phyloP scores from a whole-genome alignment of 129 eudicot genomes.

The Escallonia rubra region DNA sequence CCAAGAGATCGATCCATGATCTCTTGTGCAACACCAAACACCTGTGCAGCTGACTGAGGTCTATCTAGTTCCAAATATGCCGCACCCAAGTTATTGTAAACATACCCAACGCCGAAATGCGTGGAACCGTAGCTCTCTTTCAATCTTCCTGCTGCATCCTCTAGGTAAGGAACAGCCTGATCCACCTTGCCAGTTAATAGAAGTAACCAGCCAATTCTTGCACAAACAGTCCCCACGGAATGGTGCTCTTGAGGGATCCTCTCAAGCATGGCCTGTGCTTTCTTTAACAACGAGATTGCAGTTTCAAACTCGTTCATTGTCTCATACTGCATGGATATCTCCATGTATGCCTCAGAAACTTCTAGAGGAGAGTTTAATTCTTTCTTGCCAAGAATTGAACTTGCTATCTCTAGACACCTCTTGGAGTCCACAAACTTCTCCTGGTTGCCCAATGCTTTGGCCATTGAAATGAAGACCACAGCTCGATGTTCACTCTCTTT shows the following conservation, averaged over 20 bases:
- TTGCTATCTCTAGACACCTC: conserved; percentile 71
- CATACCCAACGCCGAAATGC: conserved; percentile 87
- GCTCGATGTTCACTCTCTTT: conserved; percentile 84
- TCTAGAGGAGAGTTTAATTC: conserved; percentile 40
- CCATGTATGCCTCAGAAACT: conserved; percentile 76
- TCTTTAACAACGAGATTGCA: conserved; percentile 74
- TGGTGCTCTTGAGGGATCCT: conserved; percentile 78
- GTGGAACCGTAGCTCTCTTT: conserved; percentile 83
- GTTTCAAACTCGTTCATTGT: conserved; percentile 71
- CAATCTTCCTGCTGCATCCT: conserved; percentile 80
- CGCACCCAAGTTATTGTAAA: conserved; percentile 81
- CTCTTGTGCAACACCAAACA: conserved; percentile 83
- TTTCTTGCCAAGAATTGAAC: conserved; percentile 57
- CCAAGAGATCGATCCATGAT: conserved; percentile 88
- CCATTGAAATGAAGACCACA: conserved; percentile 70
- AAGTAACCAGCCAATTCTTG: conserved; percentile 90
- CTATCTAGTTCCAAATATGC: conserved; percentile 84
- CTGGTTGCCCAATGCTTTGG: conserved; percentile 69
- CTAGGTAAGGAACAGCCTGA: conserved; percentile 72
- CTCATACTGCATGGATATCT: conserved; percentile 81
- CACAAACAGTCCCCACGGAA: conserved; percentile 74
- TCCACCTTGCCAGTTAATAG: conserved; percentile 69
- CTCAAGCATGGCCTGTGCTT: conserved; percentile 69
- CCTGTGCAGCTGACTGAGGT: conserved; percentile 91
- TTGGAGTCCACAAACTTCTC: conserved; percentile 68